phyloP scores from a whole-genome alignment of 371 early-diverging fungal species.

The Mucor plumbeus region DNA sequence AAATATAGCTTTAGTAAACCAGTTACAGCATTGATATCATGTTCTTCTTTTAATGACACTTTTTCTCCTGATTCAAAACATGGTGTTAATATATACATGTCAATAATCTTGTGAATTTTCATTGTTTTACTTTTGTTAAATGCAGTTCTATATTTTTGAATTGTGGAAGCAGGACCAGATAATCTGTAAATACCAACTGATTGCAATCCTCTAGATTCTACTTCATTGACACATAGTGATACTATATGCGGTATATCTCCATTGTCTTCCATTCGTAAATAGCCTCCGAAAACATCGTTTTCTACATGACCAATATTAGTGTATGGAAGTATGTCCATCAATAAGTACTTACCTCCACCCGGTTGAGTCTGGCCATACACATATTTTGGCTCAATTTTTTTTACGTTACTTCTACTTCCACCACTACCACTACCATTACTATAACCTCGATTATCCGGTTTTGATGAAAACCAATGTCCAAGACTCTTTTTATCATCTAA shows the following conservation, averaged over 20 bases:
- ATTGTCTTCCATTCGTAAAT: conserved; percentile 48
- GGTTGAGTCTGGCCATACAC: conserved; percentile 17
- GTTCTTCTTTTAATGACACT: conserved; percentile 56
- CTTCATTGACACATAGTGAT: conserved; percentile 66
- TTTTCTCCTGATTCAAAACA: conserved; percentile 26
- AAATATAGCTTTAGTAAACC: conserved; percentile 83
- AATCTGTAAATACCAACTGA: conserved; percentile 84
- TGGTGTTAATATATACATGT: background rate
- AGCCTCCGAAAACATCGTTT: conserved; percentile 72
- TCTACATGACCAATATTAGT: conserved; percentile 4
- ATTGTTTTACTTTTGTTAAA: conserved; percentile 61
- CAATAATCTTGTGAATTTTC: too few species aligned
- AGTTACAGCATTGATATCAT: conserved; percentile 81
- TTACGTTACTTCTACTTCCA: background rate
- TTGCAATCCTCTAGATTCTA: conserved; percentile 65
- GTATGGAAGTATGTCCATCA: background rate
- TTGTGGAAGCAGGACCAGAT: conserved; percentile 76
- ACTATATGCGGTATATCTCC: conserved; percentile 68
- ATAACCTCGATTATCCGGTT: background rate
- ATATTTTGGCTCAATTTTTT: conserved; percentile 16
- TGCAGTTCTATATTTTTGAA: conserved; percentile 66
- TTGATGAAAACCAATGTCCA: conserved; percentile 22
- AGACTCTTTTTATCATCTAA: conserved; percentile 10
- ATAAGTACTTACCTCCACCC: conserved; percentile 5
- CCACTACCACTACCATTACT: background rate